Base-by-base conservation (phyloP, 169 alveolate genomes). In the Eimeria acervulina region DNA sequence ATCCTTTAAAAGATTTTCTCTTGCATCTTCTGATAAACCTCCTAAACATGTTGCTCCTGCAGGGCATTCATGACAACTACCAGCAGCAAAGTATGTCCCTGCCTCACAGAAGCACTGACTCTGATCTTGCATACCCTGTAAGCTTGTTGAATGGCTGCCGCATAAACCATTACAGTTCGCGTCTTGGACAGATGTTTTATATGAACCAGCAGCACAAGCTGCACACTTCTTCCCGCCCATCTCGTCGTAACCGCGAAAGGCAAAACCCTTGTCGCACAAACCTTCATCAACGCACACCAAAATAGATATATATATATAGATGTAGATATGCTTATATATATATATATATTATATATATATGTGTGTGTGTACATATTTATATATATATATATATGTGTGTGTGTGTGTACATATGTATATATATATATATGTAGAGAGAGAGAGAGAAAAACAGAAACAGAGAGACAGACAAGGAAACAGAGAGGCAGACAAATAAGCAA, bases 21-120 rank as follows among this genome's bases (percentile, higher is more conserved):
- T 21, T 2, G 91, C 91, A 26, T 1, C 74, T 10, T 42, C 55
- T 31, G 6, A 8, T 83, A 98, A 87, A 3, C 98, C 98, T 1
- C 98, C 98, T 23, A 95, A 96, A 91, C 98, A 98, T 21, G 52
- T 95, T 23, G 98, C 98, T 1, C 98, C 98, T 44, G 94, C 98
- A 61, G 97, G 96, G 72, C 98, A 98, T 38, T 91, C 96, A 61
- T 96, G 96, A 85, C 98, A 98, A 21, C 90, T 92, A 38, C 97
- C 97, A 2, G 89, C 95, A 31, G 96, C 97, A 31, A 85, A 94
- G 84, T 93, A 98, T 89, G 95, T 97, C 42, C 98, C 98, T 36
- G 26, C 59, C 78, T 95, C 96, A 85, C 98, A 98, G 95, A 96
- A 98, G 76, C 98, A 98, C 74, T 98, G 98, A 52, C 61, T 70